Base-by-base conservation (phyloP, 2,329 filamentous ascomycete species). In the Pseudogymnoascus sp. region DNA sequence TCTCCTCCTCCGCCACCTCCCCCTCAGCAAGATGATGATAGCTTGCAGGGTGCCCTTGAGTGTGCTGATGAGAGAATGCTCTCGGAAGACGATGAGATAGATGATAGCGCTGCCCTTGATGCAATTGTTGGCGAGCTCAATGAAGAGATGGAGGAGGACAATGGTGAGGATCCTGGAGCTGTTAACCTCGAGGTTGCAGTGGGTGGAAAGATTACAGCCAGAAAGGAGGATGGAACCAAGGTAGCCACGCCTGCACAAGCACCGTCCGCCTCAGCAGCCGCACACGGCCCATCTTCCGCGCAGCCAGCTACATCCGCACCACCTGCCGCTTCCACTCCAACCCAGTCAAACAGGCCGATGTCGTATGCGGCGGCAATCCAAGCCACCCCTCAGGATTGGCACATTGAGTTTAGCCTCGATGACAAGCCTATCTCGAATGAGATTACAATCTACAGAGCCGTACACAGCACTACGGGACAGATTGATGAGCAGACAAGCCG, bases 391-490 rank as follows among this genome's bases (percentile, higher is more conserved):
- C 89, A 96, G 72, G 93, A 97, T 72, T 99, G 95, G 95, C 93
- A 99, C 71, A 92, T 99, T 65, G 91, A 97, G 72, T 99, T 99
- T 76, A 93, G 86, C 68, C 84, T 97, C 60, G 89, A 96, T 67
- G 89, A 84, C 62, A 91, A 92, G 73, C 83, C 89, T 1, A 89
- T 99, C 64, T 82, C 90, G 0, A 95, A 93, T 69, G 93, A 97
- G 70, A 97, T 91, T 0, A 99, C 95, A 0, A 93, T 99, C 63
- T 99, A 97, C 72, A 89, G 93, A 59, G 95, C 95, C 34, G 91
- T 97, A 7, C 91, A 97, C 71, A 59, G 77, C 73, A 63, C 71
- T 74, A 81, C 84, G 64, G 76, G 80, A 12, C 77, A 82, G 59
- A 73, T 81, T 10, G 84, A 89, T 18, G 91, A 96, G 63, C 81